These are phyloP conservation scores for Cercospora sp. DNA, from an alignment of 2,329 filamentous ascomycete genomes.

Conservation along the genomic window DNA sequence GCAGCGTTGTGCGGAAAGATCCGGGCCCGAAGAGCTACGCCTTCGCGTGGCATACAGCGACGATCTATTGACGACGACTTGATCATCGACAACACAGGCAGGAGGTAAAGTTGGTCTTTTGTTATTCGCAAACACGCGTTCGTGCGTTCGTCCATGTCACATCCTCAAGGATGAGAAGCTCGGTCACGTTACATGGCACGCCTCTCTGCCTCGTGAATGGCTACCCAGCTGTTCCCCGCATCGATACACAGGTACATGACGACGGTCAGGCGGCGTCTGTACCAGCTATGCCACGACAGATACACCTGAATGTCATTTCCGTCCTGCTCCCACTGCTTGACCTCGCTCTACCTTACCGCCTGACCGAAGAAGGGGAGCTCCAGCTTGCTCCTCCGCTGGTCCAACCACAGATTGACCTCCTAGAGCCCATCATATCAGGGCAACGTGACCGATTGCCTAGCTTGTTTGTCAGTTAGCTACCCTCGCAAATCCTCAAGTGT, in stretches of 20 bases:
- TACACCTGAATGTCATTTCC: slow-evolving; percentile 8
- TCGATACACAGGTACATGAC: slow-evolving; percentile 20
- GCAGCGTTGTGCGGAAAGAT: not conserved
- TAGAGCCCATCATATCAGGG: not conserved
- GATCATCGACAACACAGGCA: not conserved
- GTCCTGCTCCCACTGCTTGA: slow-evolving; percentile 5
- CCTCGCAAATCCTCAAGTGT: slow-evolving; percentile 3
- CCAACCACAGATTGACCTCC: slow-evolving; percentile 5
- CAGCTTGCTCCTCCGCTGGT: slow-evolving; percentile 13
- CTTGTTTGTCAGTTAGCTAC: slow-evolving; percentile 3
- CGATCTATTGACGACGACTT: not conserved
- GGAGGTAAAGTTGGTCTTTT: not conserved
- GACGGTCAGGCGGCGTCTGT: slow-evolving; percentile 17
- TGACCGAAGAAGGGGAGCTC: slow-evolving; percentile 12
- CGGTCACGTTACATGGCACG: slow-evolving; percentile 15
- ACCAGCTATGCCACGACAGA: slow-evolving; percentile 5
- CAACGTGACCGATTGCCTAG: slow-evolving; percentile 18
- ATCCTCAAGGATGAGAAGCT: slow-evolving; percentile 10
- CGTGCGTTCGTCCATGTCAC: not conserved
- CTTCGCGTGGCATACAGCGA: not conserved
- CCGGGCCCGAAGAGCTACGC: not conserved
- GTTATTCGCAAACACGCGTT: not conserved
- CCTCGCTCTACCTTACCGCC: not conserved
- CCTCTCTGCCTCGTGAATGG: slow-evolving; percentile 16
- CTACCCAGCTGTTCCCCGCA: slow-evolving; percentile 13